These are phyloP conservation scores for Acer yangbiense DNA, from an alignment of 345 rosid genomes.

Conservation along the genomic window DNA sequence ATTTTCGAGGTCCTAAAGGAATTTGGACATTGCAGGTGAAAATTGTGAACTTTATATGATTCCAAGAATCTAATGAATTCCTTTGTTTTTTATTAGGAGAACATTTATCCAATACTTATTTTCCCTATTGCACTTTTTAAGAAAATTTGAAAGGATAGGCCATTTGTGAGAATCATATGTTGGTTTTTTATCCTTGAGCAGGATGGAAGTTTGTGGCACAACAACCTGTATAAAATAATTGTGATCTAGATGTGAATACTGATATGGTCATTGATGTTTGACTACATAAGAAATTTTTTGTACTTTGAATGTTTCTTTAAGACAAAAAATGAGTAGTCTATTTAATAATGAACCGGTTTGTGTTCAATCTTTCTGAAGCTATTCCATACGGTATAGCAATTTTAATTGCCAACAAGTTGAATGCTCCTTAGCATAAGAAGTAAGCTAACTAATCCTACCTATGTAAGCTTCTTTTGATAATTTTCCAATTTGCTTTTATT, in stretches of 20 bases:
- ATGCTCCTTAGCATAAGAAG: not conserved
- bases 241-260: not conserved
- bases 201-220: not conserved
- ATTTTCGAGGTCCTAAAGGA: constrained; percentile 96
- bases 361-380: not conserved
- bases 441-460: not conserved
- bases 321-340: constrained; percentile 2
- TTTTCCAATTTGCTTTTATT: constrained; percentile 16
- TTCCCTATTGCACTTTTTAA: not conserved
- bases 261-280: not conserved
- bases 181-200: constrained; percentile 3
- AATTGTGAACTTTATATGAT: constrained; percentile 11
- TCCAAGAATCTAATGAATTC: not conserved
- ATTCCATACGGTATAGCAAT: not conserved
- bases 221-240: not conserved
- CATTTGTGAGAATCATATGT: not conserved
- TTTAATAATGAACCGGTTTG: not conserved
- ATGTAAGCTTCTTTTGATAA: constrained; percentile 1
- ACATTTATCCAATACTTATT: not conserved
- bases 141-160: constrained; percentile 3
- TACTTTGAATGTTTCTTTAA: not conserved
- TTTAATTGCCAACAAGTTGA: not conserved
- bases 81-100: not conserved
- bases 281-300: not conserved
- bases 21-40: constrained; percentile 96